phyloP scores from a whole-genome alignment of 768 basidiomycete genomes.

The Russula vinacea region DNA sequence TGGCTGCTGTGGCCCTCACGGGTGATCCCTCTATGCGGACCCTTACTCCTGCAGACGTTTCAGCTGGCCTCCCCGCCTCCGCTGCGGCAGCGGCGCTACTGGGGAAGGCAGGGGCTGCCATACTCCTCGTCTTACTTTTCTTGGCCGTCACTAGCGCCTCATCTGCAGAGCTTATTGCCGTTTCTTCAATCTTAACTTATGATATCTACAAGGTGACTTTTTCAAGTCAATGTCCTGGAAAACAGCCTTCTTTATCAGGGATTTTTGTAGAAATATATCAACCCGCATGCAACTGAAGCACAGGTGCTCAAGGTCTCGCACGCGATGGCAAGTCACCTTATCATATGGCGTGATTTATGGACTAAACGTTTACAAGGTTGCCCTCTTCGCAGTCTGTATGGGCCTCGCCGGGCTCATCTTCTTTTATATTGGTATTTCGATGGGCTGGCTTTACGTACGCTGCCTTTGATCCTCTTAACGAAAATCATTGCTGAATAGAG shows the following conservation, averaged over 20 bases:
- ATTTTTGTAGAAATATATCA: conserved; percentile 62
- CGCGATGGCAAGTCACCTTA: conserved; percentile 46
- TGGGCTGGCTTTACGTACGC: conserved; percentile 90
- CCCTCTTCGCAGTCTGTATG: conserved; percentile 70
- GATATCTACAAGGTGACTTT: conserved; percentile 71
- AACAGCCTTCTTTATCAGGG: not conserved
- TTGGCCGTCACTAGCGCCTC: conserved; percentile 83
- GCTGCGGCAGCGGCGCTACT: conserved; percentile 81
- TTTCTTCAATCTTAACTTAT: conserved; percentile 78
- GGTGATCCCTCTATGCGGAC: conserved; percentile 51
- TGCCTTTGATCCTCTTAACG: not conserved
- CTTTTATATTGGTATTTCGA: conserved; percentile 85
- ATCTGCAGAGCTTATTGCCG: conserved; percentile 88
- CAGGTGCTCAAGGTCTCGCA: conserved; percentile 73
- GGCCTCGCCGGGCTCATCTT: conserved; percentile 82
- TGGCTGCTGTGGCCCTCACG: conserved; percentile 82
- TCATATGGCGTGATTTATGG: not conserved
- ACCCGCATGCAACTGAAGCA: conserved; percentile 70
- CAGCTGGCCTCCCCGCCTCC: conserved; percentile 83
- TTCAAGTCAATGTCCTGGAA: not conserved
- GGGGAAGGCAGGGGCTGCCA: conserved; percentile 73
- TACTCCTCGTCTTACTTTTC: conserved; percentile 78
- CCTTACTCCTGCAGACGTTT: conserved; percentile 61
- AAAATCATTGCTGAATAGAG: not conserved
- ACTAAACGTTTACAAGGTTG: conserved; percentile 45